Conservation (phyloP, 2,329 filamentous ascomycete species). For the Neoascochyta sp. region DNA sequence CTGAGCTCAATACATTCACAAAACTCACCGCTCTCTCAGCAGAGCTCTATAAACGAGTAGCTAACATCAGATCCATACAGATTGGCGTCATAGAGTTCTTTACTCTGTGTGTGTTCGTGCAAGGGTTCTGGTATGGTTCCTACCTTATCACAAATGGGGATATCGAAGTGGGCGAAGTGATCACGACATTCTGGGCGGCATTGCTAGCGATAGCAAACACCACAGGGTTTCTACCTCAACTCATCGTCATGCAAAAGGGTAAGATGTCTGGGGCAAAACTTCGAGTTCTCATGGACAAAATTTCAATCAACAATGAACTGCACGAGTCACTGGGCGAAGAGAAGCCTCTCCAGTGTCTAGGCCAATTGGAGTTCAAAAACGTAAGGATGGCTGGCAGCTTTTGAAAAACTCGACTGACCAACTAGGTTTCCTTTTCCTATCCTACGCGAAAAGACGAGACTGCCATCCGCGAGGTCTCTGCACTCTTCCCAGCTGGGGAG, state of each 20-base stretch:
- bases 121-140: conserved; percentile 86
- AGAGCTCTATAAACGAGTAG: conserved; percentile 63
- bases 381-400: too few species aligned
- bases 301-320: conserved; percentile 22
- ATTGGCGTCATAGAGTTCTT: conserved; percentile 71
- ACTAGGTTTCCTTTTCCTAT: conserved; percentile 76
- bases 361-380: conserved; percentile 66
- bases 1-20: conserved; percentile 66
- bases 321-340: conserved; percentile 13
- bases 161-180: conserved; percentile 60
- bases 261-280: conserved; percentile 68
- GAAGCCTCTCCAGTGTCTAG: conserved; percentile 49
- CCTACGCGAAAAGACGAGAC: conserved; percentile 61
- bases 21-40: conserved; percentile 57
- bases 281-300: conserved; percentile 42
- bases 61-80: conserved; percentile 65
- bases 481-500: conserved; percentile 69
- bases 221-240: conserved; percentile 70
- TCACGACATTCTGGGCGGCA: conserved; percentile 83
- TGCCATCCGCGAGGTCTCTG: conserved; percentile 59
- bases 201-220: conserved; percentile 72
- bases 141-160: conserved; percentile 60
- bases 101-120: conserved; percentile 73
- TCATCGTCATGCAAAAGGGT: conserved; percentile 74
- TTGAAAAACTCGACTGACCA: conserved; percentile 4